phyloP scores from a whole-genome alignment of 1,284 basidiomycete genomes.

The Sporisorium exsertum region DNA sequence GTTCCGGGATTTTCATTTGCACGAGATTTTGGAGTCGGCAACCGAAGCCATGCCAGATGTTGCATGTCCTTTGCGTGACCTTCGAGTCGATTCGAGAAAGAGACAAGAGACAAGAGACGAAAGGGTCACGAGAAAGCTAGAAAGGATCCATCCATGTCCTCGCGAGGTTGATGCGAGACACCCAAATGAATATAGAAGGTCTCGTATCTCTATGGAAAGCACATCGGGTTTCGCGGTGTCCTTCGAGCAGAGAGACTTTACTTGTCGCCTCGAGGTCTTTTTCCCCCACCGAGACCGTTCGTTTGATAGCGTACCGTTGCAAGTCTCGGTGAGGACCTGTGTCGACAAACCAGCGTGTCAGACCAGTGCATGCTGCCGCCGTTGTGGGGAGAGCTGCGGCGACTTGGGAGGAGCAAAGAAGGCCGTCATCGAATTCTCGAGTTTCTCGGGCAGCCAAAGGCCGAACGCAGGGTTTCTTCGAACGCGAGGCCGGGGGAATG shows the following conservation, averaged over 20 bases:
- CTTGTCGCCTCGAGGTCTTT: too few relatives aligned
- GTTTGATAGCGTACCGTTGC: too few relatives aligned
- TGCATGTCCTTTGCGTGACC: background rate
- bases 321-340: background rate
- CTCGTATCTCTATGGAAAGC: background rate
- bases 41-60: background rate
- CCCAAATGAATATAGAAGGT: background rate
- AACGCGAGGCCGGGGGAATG: background rate
- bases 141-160: background rate
- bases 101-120: too few relatives aligned
- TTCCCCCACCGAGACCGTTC: too few relatives aligned
- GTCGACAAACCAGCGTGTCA: background rate
- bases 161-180: constrained; percentile 1
- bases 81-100: background rate
- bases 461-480: background rate
- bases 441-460: background rate
- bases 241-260: too few relatives aligned
- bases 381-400: constrained; percentile 1
- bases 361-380: background rate
- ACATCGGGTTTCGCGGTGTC: background rate
- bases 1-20: background rate
- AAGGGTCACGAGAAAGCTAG: background rate
- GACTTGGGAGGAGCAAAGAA: background rate
- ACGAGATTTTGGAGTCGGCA: background rate
- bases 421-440: background rate